Evolutionary conservation across 805 yeast genomes (phyloP).

Genomic region (Candida chilensis): DNA sequence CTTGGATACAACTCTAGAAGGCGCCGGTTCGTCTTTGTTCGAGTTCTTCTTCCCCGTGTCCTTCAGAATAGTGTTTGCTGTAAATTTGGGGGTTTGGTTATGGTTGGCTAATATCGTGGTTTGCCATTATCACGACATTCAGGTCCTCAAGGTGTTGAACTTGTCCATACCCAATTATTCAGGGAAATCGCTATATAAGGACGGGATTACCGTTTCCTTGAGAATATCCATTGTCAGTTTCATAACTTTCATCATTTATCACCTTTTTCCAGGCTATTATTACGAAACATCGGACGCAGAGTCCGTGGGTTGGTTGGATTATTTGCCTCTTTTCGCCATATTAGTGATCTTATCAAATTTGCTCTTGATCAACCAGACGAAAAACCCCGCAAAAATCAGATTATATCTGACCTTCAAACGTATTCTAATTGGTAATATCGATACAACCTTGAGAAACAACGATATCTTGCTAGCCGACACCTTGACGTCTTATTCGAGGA

Average conservation of each 20-base stretch:
- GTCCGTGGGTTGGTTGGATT: slow-evolving; percentile 14
- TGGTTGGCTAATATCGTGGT: slow-evolving; percentile 41
- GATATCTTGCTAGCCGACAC: slow-evolving; percentile 83
- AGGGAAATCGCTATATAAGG: slow-evolving; percentile 17
- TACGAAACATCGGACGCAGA: no score
- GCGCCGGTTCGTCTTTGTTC: slow-evolving; percentile 10
- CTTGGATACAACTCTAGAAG: slow-evolving; percentile 2
- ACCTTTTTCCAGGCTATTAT: slow-evolving; percentile 8
- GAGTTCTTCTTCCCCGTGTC: slow-evolving; percentile 25
- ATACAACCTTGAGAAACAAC: slow-evolving; percentile 51
- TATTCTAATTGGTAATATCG: slow-evolving; percentile 50
- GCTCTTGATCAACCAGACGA: slow-evolving; percentile 18
- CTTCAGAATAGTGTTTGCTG: slow-evolving; percentile 34
- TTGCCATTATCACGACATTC: slow-evolving; percentile 28
- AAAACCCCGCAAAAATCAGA: slow-evolving; percentile 29
- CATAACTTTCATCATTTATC: slow-evolving; percentile 13
- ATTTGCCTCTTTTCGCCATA: slow-evolving; percentile 29
- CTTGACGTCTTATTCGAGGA: slow-evolving; percentile 71
- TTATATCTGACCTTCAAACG: slow-evolving; percentile 42
- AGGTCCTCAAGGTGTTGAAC: slow-evolving; percentile 33
- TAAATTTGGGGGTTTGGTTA: slow-evolving; percentile 40
- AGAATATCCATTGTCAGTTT: slow-evolving; percentile 13
- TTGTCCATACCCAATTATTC: slow-evolving; percentile 26
- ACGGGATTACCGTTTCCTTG: slow-evolving; percentile 22
- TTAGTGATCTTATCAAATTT: slow-evolving; percentile 18